Base-by-base conservation (phyloP, 805 yeast species). In the Schizosaccharomyces osmophilus region DNA sequence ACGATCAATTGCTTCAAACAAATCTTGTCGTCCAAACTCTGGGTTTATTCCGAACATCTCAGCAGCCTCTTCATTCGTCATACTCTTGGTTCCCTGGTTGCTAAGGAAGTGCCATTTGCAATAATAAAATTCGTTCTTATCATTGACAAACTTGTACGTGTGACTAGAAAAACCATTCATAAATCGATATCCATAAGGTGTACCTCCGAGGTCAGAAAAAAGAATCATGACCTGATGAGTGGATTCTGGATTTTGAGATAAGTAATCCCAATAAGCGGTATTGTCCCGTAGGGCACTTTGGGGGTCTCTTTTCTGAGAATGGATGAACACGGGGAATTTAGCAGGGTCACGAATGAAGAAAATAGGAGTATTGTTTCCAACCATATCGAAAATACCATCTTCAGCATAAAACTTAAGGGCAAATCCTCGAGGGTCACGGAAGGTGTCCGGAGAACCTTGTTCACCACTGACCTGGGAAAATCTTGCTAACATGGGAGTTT, bases 391-490 rank as follows among this genome's bases (percentile, higher is more conserved):
- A 75, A 84, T 83, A 68, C 94, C 93, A 73, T 85, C 86, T 69
- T 85, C 85, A 45, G 94, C 84, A 73, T 84, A 84, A 64, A 85
- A 78, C 73, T 86, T 85, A 68, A 82, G 79, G 61, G 93, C 78
- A 69, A 84, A 84, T 22, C 95, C 95, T 75, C 94, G 79, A 67
- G 94, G 94, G 72, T 85, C 95, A 75, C 95, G 81, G 31, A 84
- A 87, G 55, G 89, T 78, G 70, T 85, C 94, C 2, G 93, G 81
- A 45, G 87, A 79, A 59, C 93, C 95, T 62, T 75, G 72, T 73
- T 86, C 94, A 65, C 93, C 93, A 67, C 93, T 93, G 62, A 85
- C 95, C 36, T 93, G 85, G 66, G 93, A 85, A 73, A 86, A 85
- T 72, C 95, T 78, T 43, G 77, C 69, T 13, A 59, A 36, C 63